Conservation (phyloP, 2,329 filamentous ascomycete species). For the Ciborinia camelliae region DNA sequence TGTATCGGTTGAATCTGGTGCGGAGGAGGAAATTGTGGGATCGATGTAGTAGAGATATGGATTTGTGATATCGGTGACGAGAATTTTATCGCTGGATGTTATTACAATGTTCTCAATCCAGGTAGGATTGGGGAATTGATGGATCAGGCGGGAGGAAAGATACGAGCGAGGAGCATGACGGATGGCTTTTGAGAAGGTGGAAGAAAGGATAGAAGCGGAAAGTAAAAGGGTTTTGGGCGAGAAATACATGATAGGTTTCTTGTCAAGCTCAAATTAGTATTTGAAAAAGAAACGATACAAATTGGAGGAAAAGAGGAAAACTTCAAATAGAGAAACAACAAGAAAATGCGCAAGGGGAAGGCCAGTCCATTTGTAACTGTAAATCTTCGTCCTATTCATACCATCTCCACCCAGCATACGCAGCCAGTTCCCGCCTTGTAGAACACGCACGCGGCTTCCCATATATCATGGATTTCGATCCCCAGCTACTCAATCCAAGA, state of each 20-base stretch:
- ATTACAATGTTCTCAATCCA: constrained; percentile 30
- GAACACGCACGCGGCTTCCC: not conserved
- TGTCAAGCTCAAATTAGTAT: not conserved
- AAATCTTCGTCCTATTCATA: not conserved
- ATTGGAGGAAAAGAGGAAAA: no score
- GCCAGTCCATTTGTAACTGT: not conserved
- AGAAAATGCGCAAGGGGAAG: not conserved
- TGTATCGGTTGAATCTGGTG: constrained; percentile 5
- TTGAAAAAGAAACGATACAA: no score
- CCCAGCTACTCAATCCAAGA: not conserved
- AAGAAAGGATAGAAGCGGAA: not conserved
- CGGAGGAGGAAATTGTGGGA: constrained; percentile 3
- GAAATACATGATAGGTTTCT: not conserved
- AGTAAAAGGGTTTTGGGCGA: not conserved
- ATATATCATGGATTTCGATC: not conserved
- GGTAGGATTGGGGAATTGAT: constrained; percentile 23
- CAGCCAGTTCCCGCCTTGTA: no score
- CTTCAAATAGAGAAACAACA: no score
- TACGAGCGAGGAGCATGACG: not conserved
- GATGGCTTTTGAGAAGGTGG: not conserved
- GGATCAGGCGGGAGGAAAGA: not conserved
- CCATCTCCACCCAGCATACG: not conserved
- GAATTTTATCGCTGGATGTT: constrained; percentile 23
- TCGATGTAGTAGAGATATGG: constrained; percentile 23
- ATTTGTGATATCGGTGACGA: constrained; percentile 21